Conservation (phyloP, 2,329 filamentous ascomycete species). For the Fusarium abutilonis region DNA sequence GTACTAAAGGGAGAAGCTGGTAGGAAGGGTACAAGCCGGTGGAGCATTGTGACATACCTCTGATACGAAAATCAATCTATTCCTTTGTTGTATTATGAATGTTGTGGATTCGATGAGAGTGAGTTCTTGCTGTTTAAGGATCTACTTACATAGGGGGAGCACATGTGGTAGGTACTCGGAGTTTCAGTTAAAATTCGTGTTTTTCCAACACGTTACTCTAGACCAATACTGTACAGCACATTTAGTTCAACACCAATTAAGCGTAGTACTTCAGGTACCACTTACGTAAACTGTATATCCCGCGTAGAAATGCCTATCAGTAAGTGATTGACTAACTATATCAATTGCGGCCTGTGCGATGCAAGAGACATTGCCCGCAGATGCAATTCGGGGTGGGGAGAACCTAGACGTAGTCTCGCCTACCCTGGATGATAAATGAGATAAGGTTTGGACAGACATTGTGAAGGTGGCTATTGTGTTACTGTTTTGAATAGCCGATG, state of each 20-base stretch:
- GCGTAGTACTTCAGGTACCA: too few relatives aligned
- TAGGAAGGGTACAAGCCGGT: constrained; percentile 24
- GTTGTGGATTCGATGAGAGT: not conserved
- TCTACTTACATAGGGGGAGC: too few relatives aligned
- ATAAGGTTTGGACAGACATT: not conserved
- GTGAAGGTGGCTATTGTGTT: not conserved
- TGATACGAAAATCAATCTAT: constrained; percentile 24
- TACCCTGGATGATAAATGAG: not conserved
- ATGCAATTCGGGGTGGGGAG: not conserved
- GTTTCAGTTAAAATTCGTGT: not conserved
- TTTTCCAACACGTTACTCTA: not conserved
- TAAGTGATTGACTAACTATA: not conserved
- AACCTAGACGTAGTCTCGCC: not conserved
- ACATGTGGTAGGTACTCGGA: not conserved
- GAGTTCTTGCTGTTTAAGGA: not conserved
- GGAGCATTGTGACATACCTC: constrained; percentile 28
- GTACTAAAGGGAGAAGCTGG: constrained; percentile 16
- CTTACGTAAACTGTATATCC: not conserved
- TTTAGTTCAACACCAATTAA: too few relatives aligned
- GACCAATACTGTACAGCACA: not conserved
- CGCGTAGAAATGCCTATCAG: too few relatives aligned
- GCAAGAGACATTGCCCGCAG: not conserved
- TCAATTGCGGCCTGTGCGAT: not conserved
- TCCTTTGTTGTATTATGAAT: constrained; percentile 19
- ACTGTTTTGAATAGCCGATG: not conserved